Base-by-base conservation (phyloP, 768 basidiomycete genomes). In the Pisolithus tinctorius region DNA sequence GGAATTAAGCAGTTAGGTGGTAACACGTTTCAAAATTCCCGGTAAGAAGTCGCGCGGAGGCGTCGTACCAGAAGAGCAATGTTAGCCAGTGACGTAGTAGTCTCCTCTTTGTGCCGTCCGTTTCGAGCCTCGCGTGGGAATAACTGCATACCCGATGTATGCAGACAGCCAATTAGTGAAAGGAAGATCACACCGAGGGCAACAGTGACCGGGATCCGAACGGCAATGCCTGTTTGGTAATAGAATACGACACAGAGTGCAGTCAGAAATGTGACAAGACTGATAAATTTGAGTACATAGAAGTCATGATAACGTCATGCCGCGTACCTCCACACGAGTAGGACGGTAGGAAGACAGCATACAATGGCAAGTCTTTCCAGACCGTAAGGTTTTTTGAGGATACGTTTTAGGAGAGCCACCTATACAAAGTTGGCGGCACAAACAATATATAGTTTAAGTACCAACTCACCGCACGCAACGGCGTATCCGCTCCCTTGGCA, bases 301-400 rank as follows among this genome's bases (percentile, higher is more conserved):
- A 1, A 3, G 7, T 11, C 8, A 2, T 4, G 26, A 40, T 7
- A 17, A 16, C 4, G 26, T 44, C 2, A 13, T 26, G 4, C 14
- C 2, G 46, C 68, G 49, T 47, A 74, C 74, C 67, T 58, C 66
- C 70, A 74, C 64, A 74, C 65, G 39, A 74, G 58, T 6, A 73
- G 52, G 34, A 69, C 69, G 31, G 73, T 70, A 6, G 73, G 73
- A 40, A 74, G 64, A 51, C 68, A 71, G 45, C 69, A 75, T 46
- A 71, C 61, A 31, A 74, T 68, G 5, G 74, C 62, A 29, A 75
- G 59, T 11, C 65, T 60, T 45, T 73, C 72, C 2, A 71, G 54
- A 13, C 71, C 70, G 17, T 63, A 54, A 7, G 47, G 45, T 26
- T 59, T 53, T 11, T 58, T 54, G 4, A 66, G 48, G 13, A 66